A percentile compares a stretch with the other conserved stretches of the same genome.
Conservation (phyloP, 768 basidiomycete species). For the Termitomyces sp. region DNA sequence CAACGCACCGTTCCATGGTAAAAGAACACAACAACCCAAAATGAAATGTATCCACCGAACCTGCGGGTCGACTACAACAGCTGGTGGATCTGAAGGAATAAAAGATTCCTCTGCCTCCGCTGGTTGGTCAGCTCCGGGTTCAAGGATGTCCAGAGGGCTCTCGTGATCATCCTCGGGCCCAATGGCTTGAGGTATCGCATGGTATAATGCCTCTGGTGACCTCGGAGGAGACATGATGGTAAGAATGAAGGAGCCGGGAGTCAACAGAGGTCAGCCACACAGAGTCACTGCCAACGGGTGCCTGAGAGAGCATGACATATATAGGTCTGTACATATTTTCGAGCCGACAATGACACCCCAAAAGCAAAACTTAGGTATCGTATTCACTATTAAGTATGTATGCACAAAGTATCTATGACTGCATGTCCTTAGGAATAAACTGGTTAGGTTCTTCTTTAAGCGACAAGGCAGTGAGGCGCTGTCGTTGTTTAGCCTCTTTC, state of each 20-base stretch:
- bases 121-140: conserved; percentile 30
- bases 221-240: conserved; percentile 24
- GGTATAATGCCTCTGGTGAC: conserved; percentile 39
- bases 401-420: conserved; percentile 4
- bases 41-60: conserved; percentile 62
- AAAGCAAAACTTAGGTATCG: background rate
- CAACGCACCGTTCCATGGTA: conserved; percentile 85
- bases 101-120: conserved; percentile 13
- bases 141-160: conserved; percentile 17
- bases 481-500: conserved; percentile 49
- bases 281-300: too few relatives aligned
- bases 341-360: too few relatives aligned
- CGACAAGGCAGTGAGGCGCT: conserved; percentile 51
- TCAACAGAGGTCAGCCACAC: background rate
- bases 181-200: conserved; percentile 38
- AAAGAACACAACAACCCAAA: conserved; percentile 62
- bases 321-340: background rate
- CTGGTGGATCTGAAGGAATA: conserved; percentile 22
- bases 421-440: conserved; percentile 40
- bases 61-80: conserved; percentile 24
- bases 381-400: background rate
- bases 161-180: conserved; percentile 24
- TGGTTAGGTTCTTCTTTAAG: conserved; percentile 59
- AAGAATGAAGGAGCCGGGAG: conserved; percentile 2
- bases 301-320: conserved; percentile 2